Base-by-base conservation (phyloP, 2,329 filamentous ascomycete species). In the Phaeosphaeriaceae sp. region DNA sequence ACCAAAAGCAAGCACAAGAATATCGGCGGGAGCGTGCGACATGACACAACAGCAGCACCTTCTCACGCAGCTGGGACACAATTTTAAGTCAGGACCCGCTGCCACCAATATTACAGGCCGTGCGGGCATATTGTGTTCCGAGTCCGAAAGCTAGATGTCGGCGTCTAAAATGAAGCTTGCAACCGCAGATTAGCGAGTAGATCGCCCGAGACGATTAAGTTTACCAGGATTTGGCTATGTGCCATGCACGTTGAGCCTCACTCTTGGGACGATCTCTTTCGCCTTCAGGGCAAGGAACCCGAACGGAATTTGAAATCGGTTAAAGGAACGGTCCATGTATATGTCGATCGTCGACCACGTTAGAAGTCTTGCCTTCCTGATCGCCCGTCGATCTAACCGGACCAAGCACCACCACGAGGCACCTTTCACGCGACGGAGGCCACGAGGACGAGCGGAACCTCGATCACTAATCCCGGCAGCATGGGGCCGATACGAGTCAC, bases 241-340 rank as follows among this genome's bases (percentile, higher is more conserved):
- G 6, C 22, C 19, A n/a, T 36, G 21, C 42, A 54, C 51, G 50
- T 53, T 59, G 47, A 50, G 57, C 60, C 60, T 62, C 57, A 55
- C 36, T 54, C 17, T 42, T 48, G 24, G 46, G 24, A 45, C 41
- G 47, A 51, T 55, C 51, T 49, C 17, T 19, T 19, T 27, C 53
- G 53, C 31, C 5, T 40, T 48, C 21, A 20, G 51, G 44, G 11
- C 7, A 10, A 7, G 3, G 20, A 9, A 9, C 27, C 50, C 41
- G 22, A 33, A 20, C 45, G 27, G 19, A 41, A 42, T 48, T 48
- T 36, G 24, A 24, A 48, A 53, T 48, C 44, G 19, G 15, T 11
- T 53, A 36, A 33, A 15, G 22, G 24, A 52, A 52, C 27, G 31
- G 13, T 41, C 9, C 10, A 41, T 36, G 20, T 27, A 41, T 27